These are phyloP conservation scores for Myriosclerotinia curreyana DNA, from an alignment of 2,329 filamentous ascomycete genomes.

Conservation along the genomic window DNA sequence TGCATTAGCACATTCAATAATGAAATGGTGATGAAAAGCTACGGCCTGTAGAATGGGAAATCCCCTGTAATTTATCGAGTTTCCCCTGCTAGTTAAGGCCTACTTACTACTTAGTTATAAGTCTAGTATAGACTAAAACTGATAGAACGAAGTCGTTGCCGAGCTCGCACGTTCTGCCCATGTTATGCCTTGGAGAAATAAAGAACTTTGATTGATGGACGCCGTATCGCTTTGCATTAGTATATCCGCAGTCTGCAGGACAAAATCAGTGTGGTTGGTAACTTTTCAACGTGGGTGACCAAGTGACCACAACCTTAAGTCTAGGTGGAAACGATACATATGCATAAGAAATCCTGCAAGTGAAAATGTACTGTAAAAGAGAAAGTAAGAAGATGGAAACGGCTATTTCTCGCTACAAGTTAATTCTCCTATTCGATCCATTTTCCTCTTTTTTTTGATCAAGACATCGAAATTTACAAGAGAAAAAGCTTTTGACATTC, in stretches of 20 bases:
- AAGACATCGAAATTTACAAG: neutral
- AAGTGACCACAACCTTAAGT: slow-evolving; percentile 17
- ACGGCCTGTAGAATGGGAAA: slow-evolving; percentile 2
- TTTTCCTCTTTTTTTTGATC: slow-evolving; percentile 1
- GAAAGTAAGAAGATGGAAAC: slow-evolving; percentile 16
- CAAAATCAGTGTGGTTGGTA: slow-evolving; percentile 24
- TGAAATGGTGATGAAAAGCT: slow-evolving; percentile 3
- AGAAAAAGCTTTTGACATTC: slow-evolving; percentile 2
- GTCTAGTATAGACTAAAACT: slow-evolving; percentile 9
- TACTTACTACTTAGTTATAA: neutral
- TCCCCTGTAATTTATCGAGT: slow-evolving; percentile 15
- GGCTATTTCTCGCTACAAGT: slow-evolving; percentile 10
- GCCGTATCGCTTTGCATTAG: slow-evolving; percentile 23
- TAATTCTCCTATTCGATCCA: slow-evolving; percentile 4
- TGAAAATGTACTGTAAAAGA: neutral
- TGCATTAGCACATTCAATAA: slow-evolving; percentile 13
- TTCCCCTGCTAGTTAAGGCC: slow-evolving; percentile 10
- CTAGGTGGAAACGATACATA: slow-evolving; percentile 10
- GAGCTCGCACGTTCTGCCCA: slow-evolving; percentile 15
- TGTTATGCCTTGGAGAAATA: slow-evolving; percentile 20
- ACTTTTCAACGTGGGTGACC: slow-evolving; percentile 23
- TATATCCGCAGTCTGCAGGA: slow-evolving; percentile 23
- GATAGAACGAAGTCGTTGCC: slow-evolving; percentile 15
- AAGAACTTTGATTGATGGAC: slow-evolving; percentile 20
- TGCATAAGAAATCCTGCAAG: slow-evolving; percentile 22